A percentile compares a stretch with the other conserved stretches of the same genome.
phyloP scores from a whole-genome alignment of 2,329 filamentous ascomycete genomes.

The Fusarium circinatum region DNA sequence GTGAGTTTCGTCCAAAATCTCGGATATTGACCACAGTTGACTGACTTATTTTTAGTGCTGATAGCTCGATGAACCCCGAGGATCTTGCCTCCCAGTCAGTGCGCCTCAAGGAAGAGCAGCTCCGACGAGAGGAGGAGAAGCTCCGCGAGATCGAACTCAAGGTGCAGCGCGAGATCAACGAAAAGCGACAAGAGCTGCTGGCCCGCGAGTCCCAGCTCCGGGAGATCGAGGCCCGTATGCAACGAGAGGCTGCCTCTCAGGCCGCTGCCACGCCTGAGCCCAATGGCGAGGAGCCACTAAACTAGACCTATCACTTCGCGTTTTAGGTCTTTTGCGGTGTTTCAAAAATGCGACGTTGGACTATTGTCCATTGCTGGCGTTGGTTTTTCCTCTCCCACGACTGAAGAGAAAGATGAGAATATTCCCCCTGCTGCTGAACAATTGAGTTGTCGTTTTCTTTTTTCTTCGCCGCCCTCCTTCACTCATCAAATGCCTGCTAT shows the following conservation, averaged over 20 bases:
- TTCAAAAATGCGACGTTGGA: slow-evolving; percentile 55
- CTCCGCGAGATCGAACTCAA: slow-evolving; percentile 99
- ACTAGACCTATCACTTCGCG: slow-evolving; percentile 51
- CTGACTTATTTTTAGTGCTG: slow-evolving; percentile 65
- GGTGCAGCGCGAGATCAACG: slow-evolving; percentile 99
- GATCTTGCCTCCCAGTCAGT: slow-evolving; percentile 97
- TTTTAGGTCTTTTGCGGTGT: slow-evolving; percentile 48
- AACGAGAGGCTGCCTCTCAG: slow-evolving; percentile 77
- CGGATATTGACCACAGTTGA: slow-evolving; percentile 44
- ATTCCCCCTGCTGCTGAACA: slow-evolving; percentile 55
- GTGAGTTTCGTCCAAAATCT: slow-evolving; percentile 68
- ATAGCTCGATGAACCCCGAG: slow-evolving; percentile 91
- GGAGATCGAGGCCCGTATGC: slow-evolving; percentile 98
- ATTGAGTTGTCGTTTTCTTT: slow-evolving; percentile 50
- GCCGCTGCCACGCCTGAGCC: slow-evolving; percentile 57
- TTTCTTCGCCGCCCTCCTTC: slow-evolving; percentile 48
- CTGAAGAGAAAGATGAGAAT: slow-evolving; percentile 56
- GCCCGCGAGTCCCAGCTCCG: slow-evolving; percentile 98
- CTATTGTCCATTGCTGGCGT: slow-evolving; percentile 60
- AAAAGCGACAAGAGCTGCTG: slow-evolving; percentile 98
- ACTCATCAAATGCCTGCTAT: slow-evolving; percentile 42
- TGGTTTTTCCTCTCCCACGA: slow-evolving; percentile 57
- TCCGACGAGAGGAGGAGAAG: slow-evolving; percentile 99
- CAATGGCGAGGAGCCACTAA: slow-evolving; percentile 64
- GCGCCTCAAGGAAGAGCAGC: slow-evolving; percentile 98